Conservation (phyloP, 1,284 basidiomycete genomes). For the Ganoderma boninense region DNA sequence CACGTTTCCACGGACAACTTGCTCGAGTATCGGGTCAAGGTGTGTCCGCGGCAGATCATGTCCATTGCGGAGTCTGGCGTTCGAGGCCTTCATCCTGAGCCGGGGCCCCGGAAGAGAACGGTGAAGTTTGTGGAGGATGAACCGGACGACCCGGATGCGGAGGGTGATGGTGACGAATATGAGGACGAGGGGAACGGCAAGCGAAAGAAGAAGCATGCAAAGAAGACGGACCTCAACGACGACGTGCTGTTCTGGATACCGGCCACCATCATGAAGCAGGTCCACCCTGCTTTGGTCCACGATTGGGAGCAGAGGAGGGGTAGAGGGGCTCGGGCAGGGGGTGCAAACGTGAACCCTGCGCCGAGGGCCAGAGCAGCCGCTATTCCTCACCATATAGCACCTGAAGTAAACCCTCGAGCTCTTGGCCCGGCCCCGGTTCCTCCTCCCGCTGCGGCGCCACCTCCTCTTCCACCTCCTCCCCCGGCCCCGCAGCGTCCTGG, state of each 20-base stretch:
- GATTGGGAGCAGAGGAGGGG: conserved; percentile 36
- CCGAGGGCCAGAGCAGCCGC: conserved; percentile 27
- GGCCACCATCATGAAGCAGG: conserved; percentile 54
- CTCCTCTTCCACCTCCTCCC: neutral
- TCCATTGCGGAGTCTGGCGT: conserved; percentile 48
- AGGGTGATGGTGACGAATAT: conserved; percentile 19
- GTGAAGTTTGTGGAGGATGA: neutral
- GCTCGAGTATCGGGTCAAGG: conserved; percentile 53
- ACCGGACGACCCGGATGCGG: conserved; percentile 12
- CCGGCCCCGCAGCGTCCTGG: conserved; percentile 3
- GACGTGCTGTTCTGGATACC: conserved; percentile 50
- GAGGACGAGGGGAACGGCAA: conserved; percentile 5
- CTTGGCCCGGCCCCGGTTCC: neutral
- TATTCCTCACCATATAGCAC: conserved; percentile 14
- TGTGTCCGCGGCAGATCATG: conserved; percentile 51
- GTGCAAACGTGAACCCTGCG: conserved; percentile 28
- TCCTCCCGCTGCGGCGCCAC: neutral
- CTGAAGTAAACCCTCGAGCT: neutral
- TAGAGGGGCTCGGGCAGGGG: neutral
- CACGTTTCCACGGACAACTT: conserved; percentile 52
- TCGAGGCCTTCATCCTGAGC: conserved; percentile 44
- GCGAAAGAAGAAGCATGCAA: conserved; percentile 29
- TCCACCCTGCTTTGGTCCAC: conserved; percentile 51
- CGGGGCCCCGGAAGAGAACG: conserved; percentile 1
- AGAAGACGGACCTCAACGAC: conserved; percentile 42